These are phyloP conservation scores for Amaranthus palmeri DNA, from an alignment of 148 eudicot species.

Conservation along the genomic window DNA sequence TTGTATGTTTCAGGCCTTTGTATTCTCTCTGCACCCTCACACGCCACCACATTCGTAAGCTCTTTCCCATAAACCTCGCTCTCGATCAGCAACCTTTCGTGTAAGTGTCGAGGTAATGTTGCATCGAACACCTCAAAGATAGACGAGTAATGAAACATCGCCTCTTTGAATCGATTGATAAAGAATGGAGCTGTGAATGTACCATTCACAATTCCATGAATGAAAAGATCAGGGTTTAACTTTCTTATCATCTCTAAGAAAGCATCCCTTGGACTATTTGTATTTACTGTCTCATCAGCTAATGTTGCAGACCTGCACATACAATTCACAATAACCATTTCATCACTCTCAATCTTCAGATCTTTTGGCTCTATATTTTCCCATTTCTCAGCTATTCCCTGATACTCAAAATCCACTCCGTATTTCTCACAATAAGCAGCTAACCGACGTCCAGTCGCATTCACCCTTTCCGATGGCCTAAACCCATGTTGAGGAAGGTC, in stretches of 20 bases:
- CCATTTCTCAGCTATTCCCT: constrained; percentile 38
- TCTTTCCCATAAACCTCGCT: constrained; percentile 41
- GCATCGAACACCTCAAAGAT: constrained; percentile 42
- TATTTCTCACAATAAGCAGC: constrained; percentile 38
- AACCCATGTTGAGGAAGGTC: constrained; percentile 47
- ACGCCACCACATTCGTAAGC: constrained; percentile 38
- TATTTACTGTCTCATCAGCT: constrained; percentile 38
- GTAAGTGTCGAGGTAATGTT: constrained; percentile 30
- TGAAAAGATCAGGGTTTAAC: constrained; percentile 43
- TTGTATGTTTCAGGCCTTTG: constrained; percentile 56
- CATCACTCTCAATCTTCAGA: constrained; percentile 29
- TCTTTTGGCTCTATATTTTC: constrained; percentile 30
- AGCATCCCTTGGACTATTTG: constrained; percentile 38
- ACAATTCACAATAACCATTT: constrained; percentile 43
- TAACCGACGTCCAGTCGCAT: constrained; percentile 39
- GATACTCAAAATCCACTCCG: constrained; percentile 38
- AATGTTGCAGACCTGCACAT: constrained; percentile 32
- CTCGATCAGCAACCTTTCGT: constrained; percentile 39
- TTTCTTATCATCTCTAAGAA: constrained; percentile 36
- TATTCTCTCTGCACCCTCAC: constrained; percentile 48
- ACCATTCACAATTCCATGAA: constrained; percentile 47
- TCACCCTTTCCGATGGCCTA: constrained; percentile 33
- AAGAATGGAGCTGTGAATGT: constrained; percentile 51
- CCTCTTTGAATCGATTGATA: constrained; percentile 45
- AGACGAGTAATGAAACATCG: constrained; percentile 34